A percentile compares a stretch with the other conserved stretches of the same genome.
phyloP scores from a whole-genome alignment of 805 yeast species.

The Barnettozyma vustinii region DNA sequence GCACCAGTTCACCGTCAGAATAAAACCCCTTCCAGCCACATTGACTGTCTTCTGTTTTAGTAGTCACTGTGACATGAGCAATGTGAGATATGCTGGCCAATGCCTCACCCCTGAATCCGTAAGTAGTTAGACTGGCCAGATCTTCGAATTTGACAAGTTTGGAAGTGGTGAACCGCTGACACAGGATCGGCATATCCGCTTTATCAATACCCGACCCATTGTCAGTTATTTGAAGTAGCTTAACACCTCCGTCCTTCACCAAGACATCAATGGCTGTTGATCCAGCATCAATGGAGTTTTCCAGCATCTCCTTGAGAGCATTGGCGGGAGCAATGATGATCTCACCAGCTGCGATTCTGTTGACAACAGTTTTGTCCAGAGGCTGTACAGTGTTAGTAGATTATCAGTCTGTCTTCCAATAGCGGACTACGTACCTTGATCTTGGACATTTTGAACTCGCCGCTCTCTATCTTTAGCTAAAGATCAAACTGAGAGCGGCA shows the following conservation, averaged over 20 bases:
- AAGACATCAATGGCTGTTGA: constrained; percentile 69
- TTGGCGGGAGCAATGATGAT: constrained; percentile 90
- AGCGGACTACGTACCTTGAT: background rate
- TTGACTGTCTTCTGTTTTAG: constrained; percentile 54
- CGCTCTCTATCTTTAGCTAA: background rate
- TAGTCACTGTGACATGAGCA: constrained; percentile 71
- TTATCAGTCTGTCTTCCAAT: background rate
- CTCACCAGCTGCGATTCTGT: constrained; percentile 95
- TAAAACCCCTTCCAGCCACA: constrained; percentile 74
- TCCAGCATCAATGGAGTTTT: constrained; percentile 86
- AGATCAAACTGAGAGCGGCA: too few species aligned
- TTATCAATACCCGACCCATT: constrained; percentile 79
- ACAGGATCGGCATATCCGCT: constrained; percentile 72
- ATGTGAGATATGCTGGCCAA: constrained; percentile 91
- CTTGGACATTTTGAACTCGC: constrained; percentile 5
- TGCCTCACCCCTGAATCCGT: constrained; percentile 97
- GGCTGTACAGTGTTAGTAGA: constrained; percentile 24
- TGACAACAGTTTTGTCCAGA: constrained; percentile 69
- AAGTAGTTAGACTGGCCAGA: constrained; percentile 61
- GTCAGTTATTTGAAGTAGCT: constrained; percentile 80
- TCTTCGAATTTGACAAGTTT: constrained; percentile 75
- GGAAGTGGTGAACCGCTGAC: constrained; percentile 91
- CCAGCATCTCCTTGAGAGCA: constrained; percentile 89
- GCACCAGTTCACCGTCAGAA: constrained; percentile 55
- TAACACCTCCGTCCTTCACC: constrained; percentile 90